Base-by-base conservation (phyloP, 2,329 filamentous ascomycete genomes). In the Fusarium sp. region DNA sequence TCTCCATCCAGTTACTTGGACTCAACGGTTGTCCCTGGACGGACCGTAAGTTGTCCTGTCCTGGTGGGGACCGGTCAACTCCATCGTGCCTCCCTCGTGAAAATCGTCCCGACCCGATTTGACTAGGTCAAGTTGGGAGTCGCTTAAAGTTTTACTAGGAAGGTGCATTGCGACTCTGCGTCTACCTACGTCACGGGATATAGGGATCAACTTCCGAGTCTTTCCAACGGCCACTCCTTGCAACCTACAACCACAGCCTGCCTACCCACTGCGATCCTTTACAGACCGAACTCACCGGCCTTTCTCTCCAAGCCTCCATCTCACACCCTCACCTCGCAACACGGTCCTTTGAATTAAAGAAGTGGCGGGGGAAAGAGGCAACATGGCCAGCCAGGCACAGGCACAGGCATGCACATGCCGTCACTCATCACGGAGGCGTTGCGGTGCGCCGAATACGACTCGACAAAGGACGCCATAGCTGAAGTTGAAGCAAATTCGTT, bases 281-380 rank as follows among this genome's bases (percentile, higher is more conserved):
- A 56, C 53, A 31, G 13, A 23, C 25, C 53, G 33, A 40, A 11
- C 27, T 31, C 34, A 31, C 34, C 53, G 53, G 53, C 23, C 29
- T 31, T 13, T 27, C 16, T 6, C 27, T 42, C 36, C 34, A 29
- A 55, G 51, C 33, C 31, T 29, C 14, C 34, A 20, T 29, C 36
- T 56, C 23, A 25, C 53, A 13, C 53, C 25, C 27, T 25, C 29
- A 29, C n/a, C n/a, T 36, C 14, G 34, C n/a, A 23, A 27, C 11
- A 18, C 27, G 6, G 14, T n/a, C 11, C 14, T 49, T 44, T 40
- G 31, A 20, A 10, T 27, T 10, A 29, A 31, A 31, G 7, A 20
- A 18, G 25, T 46, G 55, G 55, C 18, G 38, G 56, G 62, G 68
- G 40, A 49, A 70, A 70, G 68, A 70, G 68, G 51, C 27, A 69